Base-by-base conservation (phyloP, 352 stramenopile species). In the Globisporangium yorkense region DNA sequence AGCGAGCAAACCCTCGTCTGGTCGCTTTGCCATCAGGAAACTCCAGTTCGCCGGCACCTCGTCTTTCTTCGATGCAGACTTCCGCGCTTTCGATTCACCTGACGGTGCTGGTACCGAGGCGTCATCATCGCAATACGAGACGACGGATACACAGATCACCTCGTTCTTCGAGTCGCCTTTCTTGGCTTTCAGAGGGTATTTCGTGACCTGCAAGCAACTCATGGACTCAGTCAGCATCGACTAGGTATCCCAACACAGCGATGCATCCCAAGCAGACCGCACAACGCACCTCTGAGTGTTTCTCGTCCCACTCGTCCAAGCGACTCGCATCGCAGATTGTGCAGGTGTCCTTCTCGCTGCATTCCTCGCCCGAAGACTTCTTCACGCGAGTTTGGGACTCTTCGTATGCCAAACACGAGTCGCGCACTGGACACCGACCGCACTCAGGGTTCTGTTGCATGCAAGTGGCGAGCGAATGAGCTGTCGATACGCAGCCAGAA, bases 11-110 rank as follows among this genome's bases (percentile, higher is more conserved):
- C 87, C 88, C 56, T 72, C 83, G 0, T 76, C 63, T 0, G 88
- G 79, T 10, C 88, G 81, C 44, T 87, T 89, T 2, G 63, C 71
- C 86, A 96, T 94, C 20, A 96, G 62, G 57, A 89, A 94, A 20
- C 65, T 72, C 81, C 82, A 90, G n/a, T 67, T 47, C 3, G 68
- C 66, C 12, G 60, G 50, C 48, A 62, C 51, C 41, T 40, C 47
- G 31, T 52, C 59, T 8, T 56, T 51, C 6, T 65, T 63, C 44
- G 15, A 10, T 40, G 24, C 31, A 21, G 10, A 37, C 44, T 56
- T 65, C 20, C 52, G 37, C 18, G 40, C 55, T 20, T 43, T 37
- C 9, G 53, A 4, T 40, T 44, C 27, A 40, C 47, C 41, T 16
- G 21, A 12, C 20, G 24, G 13, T 35, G 27, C 13, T 65, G 39